Evolutionary conservation across 2,329 filamentous ascomycete species (phyloP).

Genomic region (Didymosphaeria variabile): DNA sequence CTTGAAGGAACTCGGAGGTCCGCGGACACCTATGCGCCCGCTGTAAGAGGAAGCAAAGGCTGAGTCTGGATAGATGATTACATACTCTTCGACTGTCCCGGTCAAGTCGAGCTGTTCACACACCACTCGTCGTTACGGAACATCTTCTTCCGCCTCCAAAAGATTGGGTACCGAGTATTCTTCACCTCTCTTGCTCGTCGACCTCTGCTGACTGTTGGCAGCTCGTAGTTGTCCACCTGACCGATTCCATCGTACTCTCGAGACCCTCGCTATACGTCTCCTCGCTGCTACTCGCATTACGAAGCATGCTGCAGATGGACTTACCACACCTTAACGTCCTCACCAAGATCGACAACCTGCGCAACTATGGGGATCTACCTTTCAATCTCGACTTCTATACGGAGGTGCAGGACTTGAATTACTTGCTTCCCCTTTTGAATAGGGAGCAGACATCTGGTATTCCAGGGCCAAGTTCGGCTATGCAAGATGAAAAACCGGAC

Average conservation of each 20-base stretch:
- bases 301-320: conserved; percentile 98
- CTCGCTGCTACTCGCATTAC: conserved; percentile 88
- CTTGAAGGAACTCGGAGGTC: conserved; percentile 75
- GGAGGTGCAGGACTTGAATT: conserved; percentile 90
- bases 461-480: conserved; percentile 36
- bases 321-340: conserved; percentile 95
- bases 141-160: conserved; percentile 90
- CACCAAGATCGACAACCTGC: conserved; percentile 95
- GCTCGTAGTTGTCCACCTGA: conserved; percentile 92
- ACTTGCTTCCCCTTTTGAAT: conserved; percentile 82
- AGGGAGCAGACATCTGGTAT: conserved; percentile 67
- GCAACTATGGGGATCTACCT: conserved; percentile 82
- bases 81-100: conserved; percentile 93
- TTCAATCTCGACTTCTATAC: conserved; percentile 99
- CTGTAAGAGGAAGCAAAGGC: conserved; percentile 11
- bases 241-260: conserved; percentile 92
- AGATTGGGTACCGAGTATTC: conserved; percentile 87
- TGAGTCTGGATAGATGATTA: conserved; percentile 74
- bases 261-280: conserved; percentile 95
- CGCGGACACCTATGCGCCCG: conserved; percentile 22
- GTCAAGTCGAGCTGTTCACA: conserved; percentile 96
- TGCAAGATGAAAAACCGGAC: conserved; percentile 40
- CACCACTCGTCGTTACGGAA: conserved; percentile 92
- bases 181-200: conserved; percentile 32
- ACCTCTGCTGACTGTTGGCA: conserved; percentile 54